Base-by-base conservation (phyloP, 345 rosid genomes). In the Brassica cretica region DNA sequence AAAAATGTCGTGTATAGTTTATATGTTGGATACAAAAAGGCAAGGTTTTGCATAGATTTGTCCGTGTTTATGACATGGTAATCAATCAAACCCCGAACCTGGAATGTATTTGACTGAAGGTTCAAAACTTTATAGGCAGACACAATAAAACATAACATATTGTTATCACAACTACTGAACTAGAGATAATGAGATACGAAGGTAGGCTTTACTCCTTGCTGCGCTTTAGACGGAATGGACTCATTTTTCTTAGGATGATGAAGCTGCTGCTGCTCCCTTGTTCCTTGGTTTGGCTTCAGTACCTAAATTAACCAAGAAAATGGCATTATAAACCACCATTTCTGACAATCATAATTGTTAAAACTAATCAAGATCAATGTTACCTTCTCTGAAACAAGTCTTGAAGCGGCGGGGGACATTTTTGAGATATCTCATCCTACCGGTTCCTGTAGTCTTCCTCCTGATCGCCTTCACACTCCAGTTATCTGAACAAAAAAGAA, bases 401-500 rank as follows among this genome's bases (percentile, higher is more conserved):
- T 90, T 92, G 88, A 92, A 92, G 30, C 97, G 87, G 76, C 97
- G 92, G 55, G 95, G 96, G 3, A 92, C 84, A 76, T 90, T 74
- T 41, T 95, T 92, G 32, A 93, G 87, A 72, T 90, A 89, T 86
- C 90, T 93, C 98, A 93, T 93, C 84, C 98, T 82, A 27, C 98
- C 98, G 6, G 96, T 90, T 70, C 97, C 98, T 0, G 99, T 93
- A 7, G 99, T 93, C 92, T 95, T 95, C 75, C 99, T 89, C 76
- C 98, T 72, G 78, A 95, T 93, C 5, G 98, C 98, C 87, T 95
- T 95, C 83, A 78, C 92, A 78, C 97, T 93, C 98, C 99, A 95
- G 86, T 95, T 95, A 71, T 91, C 99, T 95, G 27, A 1, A 24
- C 27, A 24, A 24, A 24, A 24, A n/a, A n/a, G n/a, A 24, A 24